Conservation (phyloP, 176 grass and related monocot genomes). For the Ensete ventricosum region DNA sequence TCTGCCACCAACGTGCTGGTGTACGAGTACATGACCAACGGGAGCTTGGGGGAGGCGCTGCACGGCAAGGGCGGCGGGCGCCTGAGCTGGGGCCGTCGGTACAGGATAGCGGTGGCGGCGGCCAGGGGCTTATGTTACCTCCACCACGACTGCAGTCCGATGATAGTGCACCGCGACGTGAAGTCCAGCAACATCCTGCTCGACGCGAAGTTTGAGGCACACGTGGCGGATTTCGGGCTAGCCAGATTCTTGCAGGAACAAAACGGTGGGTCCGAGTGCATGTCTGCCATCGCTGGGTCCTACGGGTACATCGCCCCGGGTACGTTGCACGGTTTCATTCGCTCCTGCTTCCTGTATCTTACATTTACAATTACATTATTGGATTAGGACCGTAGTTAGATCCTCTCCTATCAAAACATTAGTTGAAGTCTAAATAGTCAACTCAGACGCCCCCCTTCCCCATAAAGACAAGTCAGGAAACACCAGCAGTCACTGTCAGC, state of each 20-base stretch:
- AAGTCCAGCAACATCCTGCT: slow-evolving; percentile 97
- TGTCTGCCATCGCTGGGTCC: slow-evolving; percentile 92
- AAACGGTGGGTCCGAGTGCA: slow-evolving; percentile 45
- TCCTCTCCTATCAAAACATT: no score
- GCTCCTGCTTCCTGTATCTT: background rate
- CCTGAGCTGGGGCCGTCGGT: slow-evolving; percentile 57
- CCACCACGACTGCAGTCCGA: slow-evolving; percentile 82
- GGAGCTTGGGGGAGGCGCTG: slow-evolving; percentile 63
- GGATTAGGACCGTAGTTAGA: no score
- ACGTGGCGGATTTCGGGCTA: slow-evolving; percentile 87
- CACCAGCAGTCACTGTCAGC: background rate
- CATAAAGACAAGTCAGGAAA: background rate
- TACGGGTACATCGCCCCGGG: slow-evolving; percentile 98
- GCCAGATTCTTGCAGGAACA: slow-evolving; percentile 65
- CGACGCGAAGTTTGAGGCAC: slow-evolving; percentile 57
- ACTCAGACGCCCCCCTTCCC: no score
- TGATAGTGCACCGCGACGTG: slow-evolving; percentile 95
- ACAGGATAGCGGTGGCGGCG: slow-evolving; percentile 65
- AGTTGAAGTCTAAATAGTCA: no score
- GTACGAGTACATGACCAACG: slow-evolving; percentile 93
- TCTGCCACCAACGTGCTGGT: slow-evolving; percentile 59
- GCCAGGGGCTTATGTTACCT: slow-evolving; percentile 89
- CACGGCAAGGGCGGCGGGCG: slow-evolving; percentile 59
- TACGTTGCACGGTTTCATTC: slow-evolving; percentile 5
- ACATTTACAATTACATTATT: no score